Base-by-base conservation (phyloP, 306 rosid species). In the Mucuna pruriens region DNA sequence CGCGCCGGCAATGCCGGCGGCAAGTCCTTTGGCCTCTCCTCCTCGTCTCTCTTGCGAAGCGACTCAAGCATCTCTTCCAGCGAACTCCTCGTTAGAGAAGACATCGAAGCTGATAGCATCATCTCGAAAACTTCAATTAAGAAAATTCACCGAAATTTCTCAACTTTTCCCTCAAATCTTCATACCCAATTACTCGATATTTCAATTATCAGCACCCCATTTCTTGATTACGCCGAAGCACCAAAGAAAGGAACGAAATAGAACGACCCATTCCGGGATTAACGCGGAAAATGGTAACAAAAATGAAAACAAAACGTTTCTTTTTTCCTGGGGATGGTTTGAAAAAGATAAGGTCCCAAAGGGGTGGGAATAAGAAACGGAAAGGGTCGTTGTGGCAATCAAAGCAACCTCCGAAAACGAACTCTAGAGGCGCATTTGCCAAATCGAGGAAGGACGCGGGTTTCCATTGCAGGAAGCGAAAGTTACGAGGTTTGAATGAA, bases 1-100 rank as follows among this genome's bases (percentile, higher is more conserved):
- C 99, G 87, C 29, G 97, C 69, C 34, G 99, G 99, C 91, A 96
- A 92, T 83, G 95, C 99, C 58, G 99, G 99, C 4, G 99, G 99
- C 80, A 85, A 68, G 87, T 92, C 97, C 88, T 86, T 92, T 0
- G 97, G 97, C 87, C 78, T 90, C 79, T 90, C 97, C 23, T 76
- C 89, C 67, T 86, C 97, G 46, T 91, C 98, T 65, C 85, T 88
- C 78, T 87, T 88, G 72, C 94, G 93, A 46, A 96, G 96, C 20
- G 98, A 90, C 61, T 94, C 99, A 45, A 96, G 89, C 99, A 96
- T 96, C 86, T 92, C 98, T 82, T 96, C 99, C 33, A 96, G 83
- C 45, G 99, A 96, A 83, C 99, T 96, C 85, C 95, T 90, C 65
- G 87, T 85, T 61, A 89, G 58, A 75, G 90, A 26, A 79, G 93